Base-by-base conservation (phyloP, 345 rosid species). In the Viola odorata region DNA sequence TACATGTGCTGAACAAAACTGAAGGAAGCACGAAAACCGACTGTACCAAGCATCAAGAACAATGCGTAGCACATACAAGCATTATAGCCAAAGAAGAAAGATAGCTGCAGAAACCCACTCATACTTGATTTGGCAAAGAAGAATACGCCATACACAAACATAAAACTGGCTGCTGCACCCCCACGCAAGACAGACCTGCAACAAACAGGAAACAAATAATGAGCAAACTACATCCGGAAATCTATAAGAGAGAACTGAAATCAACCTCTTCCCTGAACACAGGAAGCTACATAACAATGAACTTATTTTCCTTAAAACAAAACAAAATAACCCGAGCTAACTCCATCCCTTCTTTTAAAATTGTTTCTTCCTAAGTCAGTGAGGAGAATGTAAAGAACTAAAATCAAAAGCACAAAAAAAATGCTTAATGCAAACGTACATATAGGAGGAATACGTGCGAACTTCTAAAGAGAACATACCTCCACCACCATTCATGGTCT, bases 401-500 rank as follows among this genome's bases (percentile, higher is more conserved):
- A 50, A 16, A 16, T 8, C 17, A 50, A n/a, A 50, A 17, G 49
- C 41, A 64, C 4, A 16, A 0, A 39, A 23, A 14, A 64, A 4
- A 12, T 50, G 49, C 3, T 7, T 39, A 47, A 53, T 5, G 10
- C 15, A 41, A 12, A n/a, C 32, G 45, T 23, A 49, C 59, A 17
- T 38, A 3, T 39, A 12, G 45, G 12, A 32, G 7, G 62, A 49
- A 53, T 1, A 45, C 9, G 23, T 1, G 32, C 41, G 42, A 69
- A 38, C 10, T 42, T 32, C 61, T 50, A 57, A 77, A 61, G 13
- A 13, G 52, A 55, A 58, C 77, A 66, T 87, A 87, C 96, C 95
- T 89, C 98, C 98, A 89, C 98, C 95, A 91, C 96, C 96, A 91
- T 66, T 81, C 72, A 65, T 84, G 96, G 75, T 91, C 91, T 72